Percentiles rank a stretch among this genome's conserved stretches.
phyloP scores from a whole-genome alignment of 495 filamentous ascomycete genomes.

The Aspergillus affinis region DNA sequence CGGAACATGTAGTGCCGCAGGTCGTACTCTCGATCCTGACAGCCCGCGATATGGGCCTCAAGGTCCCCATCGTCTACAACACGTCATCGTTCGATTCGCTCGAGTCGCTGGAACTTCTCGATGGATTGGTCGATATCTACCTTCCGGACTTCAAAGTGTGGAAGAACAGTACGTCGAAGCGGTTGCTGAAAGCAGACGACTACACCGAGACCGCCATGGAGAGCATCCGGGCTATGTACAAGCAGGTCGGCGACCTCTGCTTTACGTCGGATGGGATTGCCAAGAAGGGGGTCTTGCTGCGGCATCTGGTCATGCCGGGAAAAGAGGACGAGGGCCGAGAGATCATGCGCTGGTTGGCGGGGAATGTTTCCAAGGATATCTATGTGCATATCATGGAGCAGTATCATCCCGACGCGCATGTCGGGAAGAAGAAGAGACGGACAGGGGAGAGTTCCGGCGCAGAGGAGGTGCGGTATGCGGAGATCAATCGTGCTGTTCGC shows the following conservation, averaged over 20 bases:
- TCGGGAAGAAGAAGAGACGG: slow-evolving; percentile 59
- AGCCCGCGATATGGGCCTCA: slow-evolving; percentile 63
- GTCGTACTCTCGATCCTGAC: slow-evolving; percentile 69
- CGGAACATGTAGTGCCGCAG: slow-evolving; percentile 77
- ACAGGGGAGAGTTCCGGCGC: slow-evolving; percentile 13
- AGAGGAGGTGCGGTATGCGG: slow-evolving; percentile 58
- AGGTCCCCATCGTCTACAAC: slow-evolving; percentile 74
- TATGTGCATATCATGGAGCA: slow-evolving; percentile 79
- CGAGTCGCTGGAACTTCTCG: slow-evolving; percentile 62
- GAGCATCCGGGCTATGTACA: slow-evolving; percentile 72
- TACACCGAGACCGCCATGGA: slow-evolving; percentile 66
- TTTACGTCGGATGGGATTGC: slow-evolving; percentile 77
- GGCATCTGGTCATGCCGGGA: slow-evolving; percentile 79
- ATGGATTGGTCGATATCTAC: slow-evolving; percentile 77
- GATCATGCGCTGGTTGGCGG: slow-evolving; percentile 69
- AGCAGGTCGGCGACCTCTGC: slow-evolving; percentile 71
- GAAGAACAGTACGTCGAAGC: slow-evolving; percentile 57
- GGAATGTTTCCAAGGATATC: slow-evolving; percentile 64
- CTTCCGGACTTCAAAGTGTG: slow-evolving; percentile 80
- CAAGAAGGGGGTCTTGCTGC: slow-evolving; percentile 66
- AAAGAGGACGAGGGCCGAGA: slow-evolving; percentile 63
- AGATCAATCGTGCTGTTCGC: slow-evolving; percentile 70
- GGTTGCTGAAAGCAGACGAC: slow-evolving; percentile 71
- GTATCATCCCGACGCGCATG: slow-evolving; percentile 73
- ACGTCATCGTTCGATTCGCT: slow-evolving; percentile 73